Percentiles rank a stretch among this genome's conserved stretches.
Evolutionary conservation across 345 rosid genomes (phyloP).

Genomic region (Barbarea vulgaris): DNA sequence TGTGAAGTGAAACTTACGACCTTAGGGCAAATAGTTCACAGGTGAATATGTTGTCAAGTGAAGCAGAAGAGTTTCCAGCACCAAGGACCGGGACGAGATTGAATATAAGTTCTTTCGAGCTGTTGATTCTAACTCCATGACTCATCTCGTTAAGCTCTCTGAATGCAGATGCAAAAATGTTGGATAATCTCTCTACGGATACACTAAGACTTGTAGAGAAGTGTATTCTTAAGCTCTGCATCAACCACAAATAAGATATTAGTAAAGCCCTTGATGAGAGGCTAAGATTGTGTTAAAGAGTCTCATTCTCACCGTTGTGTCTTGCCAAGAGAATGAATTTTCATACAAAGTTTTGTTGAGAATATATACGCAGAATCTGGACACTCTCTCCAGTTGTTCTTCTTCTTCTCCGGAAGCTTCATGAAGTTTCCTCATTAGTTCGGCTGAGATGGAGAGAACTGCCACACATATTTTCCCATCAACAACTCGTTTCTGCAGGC

Average conservation of each 20-base stretch:
- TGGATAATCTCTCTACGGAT: slow-evolving; percentile 45
- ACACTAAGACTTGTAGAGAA: slow-evolving; percentile 54
- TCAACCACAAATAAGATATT: slow-evolving; percentile 12
- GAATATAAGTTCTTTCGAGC: slow-evolving; percentile 45
- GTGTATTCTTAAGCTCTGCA: slow-evolving; percentile 70
- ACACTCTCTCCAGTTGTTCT: slow-evolving; percentile 49
- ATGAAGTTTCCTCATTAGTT: slow-evolving; percentile 49
- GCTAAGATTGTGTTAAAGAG: slow-evolving; percentile 4
- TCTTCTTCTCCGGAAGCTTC: slow-evolving; percentile 35
- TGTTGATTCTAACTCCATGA: slow-evolving; percentile 28
- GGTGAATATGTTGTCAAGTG: slow-evolving; percentile 62
- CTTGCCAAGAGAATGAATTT: slow-evolving; percentile 70
- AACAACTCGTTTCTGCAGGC: slow-evolving; percentile 71
- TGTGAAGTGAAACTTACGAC: slow-evolving; percentile 41
- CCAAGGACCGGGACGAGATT: slow-evolving; percentile 72
- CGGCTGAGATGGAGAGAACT: slow-evolving; percentile 60
- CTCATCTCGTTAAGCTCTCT: slow-evolving; percentile 53
- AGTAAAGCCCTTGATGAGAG: slow-evolving; percentile 20
- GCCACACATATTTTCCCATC: slow-evolving; percentile 62
- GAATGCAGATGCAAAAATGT: slow-evolving; percentile 46
- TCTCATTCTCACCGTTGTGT: slow-evolving; percentile 57
- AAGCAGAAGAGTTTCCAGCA: slow-evolving; percentile 58
- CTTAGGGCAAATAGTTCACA: slow-evolving; percentile 70
- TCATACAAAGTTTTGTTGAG: slow-evolving; percentile 64
- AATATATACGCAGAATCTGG: slow-evolving; percentile 73